Evolutionary conservation across 139 green algal genomes (phyloP).

Genomic region (Desmodesmus armatus): DNA sequence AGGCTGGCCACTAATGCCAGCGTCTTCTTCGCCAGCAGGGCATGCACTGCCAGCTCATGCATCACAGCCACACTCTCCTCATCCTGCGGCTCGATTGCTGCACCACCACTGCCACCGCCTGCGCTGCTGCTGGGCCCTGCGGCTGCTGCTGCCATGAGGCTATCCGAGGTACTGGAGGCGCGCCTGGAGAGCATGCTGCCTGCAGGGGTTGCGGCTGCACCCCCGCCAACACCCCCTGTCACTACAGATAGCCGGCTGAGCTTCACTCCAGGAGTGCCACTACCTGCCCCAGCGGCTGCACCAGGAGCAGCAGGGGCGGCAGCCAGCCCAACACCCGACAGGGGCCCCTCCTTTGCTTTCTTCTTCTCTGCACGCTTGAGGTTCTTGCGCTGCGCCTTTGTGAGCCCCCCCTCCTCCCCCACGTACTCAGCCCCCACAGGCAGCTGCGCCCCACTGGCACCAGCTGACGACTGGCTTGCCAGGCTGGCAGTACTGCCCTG

Average conservation of each 20-base stretch:
- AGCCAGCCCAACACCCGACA: no score
- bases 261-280: no score
- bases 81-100: not conserved
- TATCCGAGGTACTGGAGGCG: no score
- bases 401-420: slow-evolving; percentile 56
- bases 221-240: no score
- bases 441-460: slow-evolving; percentile 20
- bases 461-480: no score
- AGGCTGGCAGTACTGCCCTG: not conserved
- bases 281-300: not conserved
- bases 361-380: slow-evolving; percentile 75
- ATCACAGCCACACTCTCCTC: slow-evolving; percentile 30
- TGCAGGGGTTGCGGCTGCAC: no score
- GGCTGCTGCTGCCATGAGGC: not conserved
- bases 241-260: no score
- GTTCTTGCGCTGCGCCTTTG: slow-evolving; percentile 81
- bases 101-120: not conserved
- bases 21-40: slow-evolving; percentile 52
- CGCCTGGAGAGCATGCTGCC: no score
- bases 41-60: slow-evolving; percentile 56
- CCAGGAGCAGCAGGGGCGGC: not conserved
- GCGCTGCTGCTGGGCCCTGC: not conserved
- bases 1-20: slow-evolving; percentile 56
- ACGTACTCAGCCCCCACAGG: slow-evolving; percentile 48
- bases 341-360: slow-evolving; percentile 57